Evolutionary conservation across 31 red algal genomes (phyloP).

Genomic region (Odonthalia washingtoniensis): DNA sequence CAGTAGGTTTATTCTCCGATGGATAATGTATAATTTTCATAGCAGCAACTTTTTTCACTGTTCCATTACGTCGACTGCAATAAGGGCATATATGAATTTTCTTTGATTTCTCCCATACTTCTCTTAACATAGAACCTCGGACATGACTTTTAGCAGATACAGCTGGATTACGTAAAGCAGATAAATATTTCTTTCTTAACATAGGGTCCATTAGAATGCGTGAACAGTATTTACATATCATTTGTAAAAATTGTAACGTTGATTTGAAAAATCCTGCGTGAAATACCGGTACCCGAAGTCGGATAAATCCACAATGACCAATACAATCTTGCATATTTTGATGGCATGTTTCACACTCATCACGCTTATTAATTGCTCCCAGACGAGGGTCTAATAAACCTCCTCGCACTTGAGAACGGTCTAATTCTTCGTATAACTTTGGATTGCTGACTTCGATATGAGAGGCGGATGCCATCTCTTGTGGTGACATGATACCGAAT

Average conservation of each 20-base stretch:
- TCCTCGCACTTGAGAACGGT: conserved; percentile 70
- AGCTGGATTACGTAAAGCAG: conserved; percentile 22
- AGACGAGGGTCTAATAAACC: conserved; percentile 87
- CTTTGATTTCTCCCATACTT: conserved; percentile 83
- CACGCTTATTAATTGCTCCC: conserved; percentile 90
- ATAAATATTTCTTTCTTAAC: conserved; percentile 29
- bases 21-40: conserved; percentile 93
- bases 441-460: conserved; percentile 77
- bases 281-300: conserved; percentile 92
- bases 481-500: conserved; percentile 84
- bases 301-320: conserved; percentile 95
- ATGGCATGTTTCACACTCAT: conserved; percentile 90
- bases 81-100: conserved; percentile 69
- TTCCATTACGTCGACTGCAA: conserved; percentile 83
- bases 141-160: conserved; percentile 78
- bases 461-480: conserved; percentile 90
- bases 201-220: conserved; percentile 69
- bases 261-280: conserved; percentile 93
- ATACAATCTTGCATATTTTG: conserved; percentile 78
- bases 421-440: conserved; percentile 74
- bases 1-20: conserved; percentile 68
- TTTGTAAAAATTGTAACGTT: conserved; percentile 87
- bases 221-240: conserved; percentile 96
- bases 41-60: conserved; percentile 81
- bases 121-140: conserved; percentile 57